phyloP scores from a whole-genome alignment of 2,329 filamentous ascomycete species.

The Talaromyces albobiverticillius region DNA sequence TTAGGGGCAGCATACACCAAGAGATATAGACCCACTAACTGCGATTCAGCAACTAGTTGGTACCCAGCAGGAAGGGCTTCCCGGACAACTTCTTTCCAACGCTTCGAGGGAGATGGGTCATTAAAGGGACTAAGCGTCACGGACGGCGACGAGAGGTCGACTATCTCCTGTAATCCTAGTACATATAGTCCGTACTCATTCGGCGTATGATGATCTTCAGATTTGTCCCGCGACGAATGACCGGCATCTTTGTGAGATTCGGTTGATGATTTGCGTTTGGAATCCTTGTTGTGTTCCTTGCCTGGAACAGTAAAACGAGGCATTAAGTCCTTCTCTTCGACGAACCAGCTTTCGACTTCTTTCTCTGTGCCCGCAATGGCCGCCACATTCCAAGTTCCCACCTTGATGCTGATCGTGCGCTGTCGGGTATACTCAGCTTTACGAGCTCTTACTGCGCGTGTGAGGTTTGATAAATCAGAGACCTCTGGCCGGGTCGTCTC shows the following conservation, averaged over 20 bases:
- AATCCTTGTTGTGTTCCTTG: conserved; percentile 12
- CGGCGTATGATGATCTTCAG: conserved; percentile 41
- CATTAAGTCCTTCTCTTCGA: conserved; percentile 63
- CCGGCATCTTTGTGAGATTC: conserved; percentile 19
- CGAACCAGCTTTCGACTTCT: conserved; percentile 86
- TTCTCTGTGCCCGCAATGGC: conserved; percentile 79
- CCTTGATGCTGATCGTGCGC: conserved; percentile 75
- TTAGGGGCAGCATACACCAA: conserved; percentile 81
- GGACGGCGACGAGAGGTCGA: conserved; percentile 75
- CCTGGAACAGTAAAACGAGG: conserved; percentile 14
- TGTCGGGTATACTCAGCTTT: conserved; percentile 75
- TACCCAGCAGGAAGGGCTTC: conserved; percentile 75
- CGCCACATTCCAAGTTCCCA: conserved; percentile 95
- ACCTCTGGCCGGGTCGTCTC: conserved; percentile 16
- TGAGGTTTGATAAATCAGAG: conserved; percentile 44
- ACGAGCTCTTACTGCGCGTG: conserved; percentile 65
- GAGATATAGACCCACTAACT: conserved; percentile 80
- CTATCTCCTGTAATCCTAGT: conserved; percentile 85
- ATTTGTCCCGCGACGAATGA: conserved; percentile 24
- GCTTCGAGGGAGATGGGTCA: conserved; percentile 67
- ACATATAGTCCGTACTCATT: conserved; percentile 85
- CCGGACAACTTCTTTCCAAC: conserved; percentile 77
- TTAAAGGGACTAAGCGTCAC: conserved; percentile 75
- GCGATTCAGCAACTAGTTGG: conserved; percentile 71
- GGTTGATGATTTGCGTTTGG: conserved; percentile 45